phyloP scores from a whole-genome alignment of 805 yeast species.

The Clavispora carvajalis region DNA sequence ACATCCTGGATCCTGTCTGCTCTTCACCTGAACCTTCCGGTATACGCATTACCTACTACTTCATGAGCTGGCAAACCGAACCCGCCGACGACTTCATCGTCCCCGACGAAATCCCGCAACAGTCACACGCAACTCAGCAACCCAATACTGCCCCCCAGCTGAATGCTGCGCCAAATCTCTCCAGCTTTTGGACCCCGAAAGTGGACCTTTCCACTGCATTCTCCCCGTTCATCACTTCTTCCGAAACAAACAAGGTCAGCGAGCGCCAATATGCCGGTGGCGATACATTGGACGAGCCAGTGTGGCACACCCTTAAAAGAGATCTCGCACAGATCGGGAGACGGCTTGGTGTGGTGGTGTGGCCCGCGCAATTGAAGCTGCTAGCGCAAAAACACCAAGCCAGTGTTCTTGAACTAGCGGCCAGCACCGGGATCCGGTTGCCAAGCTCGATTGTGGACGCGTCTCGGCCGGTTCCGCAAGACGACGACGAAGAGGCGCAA shows the following conservation, averaged over 20 bases:
- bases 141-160: slow-evolving; percentile 1
- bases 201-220: slow-evolving; percentile 15
- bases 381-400: slow-evolving; percentile 33
- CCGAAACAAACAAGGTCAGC: slow-evolving; percentile 15
- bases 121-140: neutral
- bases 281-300: slow-evolving; percentile 70
- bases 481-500: slow-evolving; percentile 12
- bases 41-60: neutral
- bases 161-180: neutral
- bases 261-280: slow-evolving; percentile 62
- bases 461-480: slow-evolving; percentile 23
- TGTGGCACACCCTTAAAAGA: slow-evolving; percentile 45
- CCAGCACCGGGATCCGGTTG: slow-evolving; percentile 29
- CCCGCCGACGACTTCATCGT: slow-evolving; percentile 28
- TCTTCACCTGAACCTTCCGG: neutral
- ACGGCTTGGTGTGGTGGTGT: slow-evolving; percentile 34
- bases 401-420: slow-evolving; percentile 30
- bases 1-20: neutral
- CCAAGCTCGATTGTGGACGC: slow-evolving; percentile 29
- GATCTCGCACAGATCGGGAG: slow-evolving; percentile 33
- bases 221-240: slow-evolving; percentile 13
- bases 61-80: neutral
- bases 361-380: slow-evolving; percentile 38
- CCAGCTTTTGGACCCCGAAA: slow-evolving; percentile 12
- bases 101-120: slow-evolving; percentile 28